Conservation (phyloP, 2,329 filamentous ascomycete genomes). For the Sporothrix protearum region DNA sequence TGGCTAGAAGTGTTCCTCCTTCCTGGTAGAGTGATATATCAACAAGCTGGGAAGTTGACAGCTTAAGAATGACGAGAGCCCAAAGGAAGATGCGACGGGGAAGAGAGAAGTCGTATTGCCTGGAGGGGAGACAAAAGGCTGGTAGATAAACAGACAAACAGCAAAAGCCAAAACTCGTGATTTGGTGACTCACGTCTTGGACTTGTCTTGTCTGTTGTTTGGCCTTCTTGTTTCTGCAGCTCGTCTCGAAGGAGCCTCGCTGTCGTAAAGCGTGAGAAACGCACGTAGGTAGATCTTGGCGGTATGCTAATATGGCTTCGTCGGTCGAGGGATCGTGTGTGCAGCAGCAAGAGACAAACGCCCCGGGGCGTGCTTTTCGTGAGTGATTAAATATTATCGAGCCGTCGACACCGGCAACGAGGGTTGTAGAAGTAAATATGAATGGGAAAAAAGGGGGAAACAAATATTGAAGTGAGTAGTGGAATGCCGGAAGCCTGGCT, state of each 20-base stretch:
- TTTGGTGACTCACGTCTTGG: background rate
- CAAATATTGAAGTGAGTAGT: background rate
- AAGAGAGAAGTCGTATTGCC: background rate
- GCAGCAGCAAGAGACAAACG: background rate
- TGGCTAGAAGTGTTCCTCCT: background rate
- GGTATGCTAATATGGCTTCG: background rate
- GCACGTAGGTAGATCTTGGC: background rate
- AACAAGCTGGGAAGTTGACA: background rate
- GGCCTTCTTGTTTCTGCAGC: background rate
- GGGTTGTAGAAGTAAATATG: background rate
- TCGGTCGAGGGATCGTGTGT: background rate
- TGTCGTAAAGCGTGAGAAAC: background rate
- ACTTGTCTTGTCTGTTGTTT: background rate
- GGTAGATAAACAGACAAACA: background rate
- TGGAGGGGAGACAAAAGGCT: background rate
- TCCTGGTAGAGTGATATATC: conserved; percentile 5
- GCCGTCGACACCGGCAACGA: background rate
- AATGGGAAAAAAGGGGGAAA: background rate
- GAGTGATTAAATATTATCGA: conserved; percentile 15
- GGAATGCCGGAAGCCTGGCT: background rate
- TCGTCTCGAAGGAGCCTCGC: background rate
- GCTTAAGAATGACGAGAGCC: background rate
- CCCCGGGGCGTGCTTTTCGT: background rate
- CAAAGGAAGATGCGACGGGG: background rate
- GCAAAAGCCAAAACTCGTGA: background rate